Base-by-base conservation (phyloP, 1,284 basidiomycete genomes). In the Lignosus rhinocerotis region DNA sequence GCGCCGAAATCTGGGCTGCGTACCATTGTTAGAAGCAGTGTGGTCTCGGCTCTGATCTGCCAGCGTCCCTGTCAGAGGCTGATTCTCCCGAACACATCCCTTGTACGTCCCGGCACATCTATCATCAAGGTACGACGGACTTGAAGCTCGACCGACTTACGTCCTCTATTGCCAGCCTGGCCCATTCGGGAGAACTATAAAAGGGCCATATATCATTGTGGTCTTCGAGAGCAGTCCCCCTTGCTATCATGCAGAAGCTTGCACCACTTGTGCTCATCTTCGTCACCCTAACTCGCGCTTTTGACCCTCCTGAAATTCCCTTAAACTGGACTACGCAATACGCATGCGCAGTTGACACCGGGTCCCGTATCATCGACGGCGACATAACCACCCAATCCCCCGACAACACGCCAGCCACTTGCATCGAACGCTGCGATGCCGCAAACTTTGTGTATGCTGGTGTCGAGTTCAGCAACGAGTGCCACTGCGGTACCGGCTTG, bases 381-480 rank as follows among this genome's bases (percentile, higher is more conserved):
- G 61, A 58, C 50, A 45, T 62, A 16, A 60, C 54, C 42, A 58
- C 56, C 30, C 38, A 47, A 25, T 57, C 56, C 42, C 25, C 54
- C 38, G 41, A 58, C 60, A 65, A 65, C 57, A 62, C 61, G 14
- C 56, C 63, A 17, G 61, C 55, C 25, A 50, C 56, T 14, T 66
- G 65, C 58, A 55, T 61, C 41, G 54, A 53, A 41, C 51, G 39
- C 8, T 67, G 65, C 60, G 55, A 58, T 43, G 55, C 54, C 14
- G 33, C 38, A 21, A 64, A 66, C 36, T 68, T 49, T 58, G 49
- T 53, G 16, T 63, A 58, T 44, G 66, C 65, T 25, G 65, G 65
- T 32, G 65, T 68, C 36, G 66, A 66, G 54, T 60, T 62, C 56
- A 58, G 59, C 39, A 57, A 58, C 51, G 66, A 67, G 41, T 67